Evolutionary conservation across 805 yeast species (phyloP).

Genomic region (Torulaspora quercuum): DNA sequence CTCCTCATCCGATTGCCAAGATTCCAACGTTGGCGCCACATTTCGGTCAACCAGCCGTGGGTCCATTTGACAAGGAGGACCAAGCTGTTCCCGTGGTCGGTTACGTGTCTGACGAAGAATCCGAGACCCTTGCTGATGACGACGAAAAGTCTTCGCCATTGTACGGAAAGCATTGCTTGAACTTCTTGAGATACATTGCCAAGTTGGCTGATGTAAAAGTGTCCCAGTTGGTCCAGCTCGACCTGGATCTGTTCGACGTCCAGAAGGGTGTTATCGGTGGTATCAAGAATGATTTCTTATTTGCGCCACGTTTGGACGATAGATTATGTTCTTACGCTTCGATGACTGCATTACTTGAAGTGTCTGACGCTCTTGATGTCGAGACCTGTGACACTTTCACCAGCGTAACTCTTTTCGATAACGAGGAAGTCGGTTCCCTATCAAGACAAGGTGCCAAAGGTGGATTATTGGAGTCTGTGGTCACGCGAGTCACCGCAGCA

Average conservation of each 20-base stretch:
- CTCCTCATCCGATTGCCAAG: slow-evolving; percentile 70
- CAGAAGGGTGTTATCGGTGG: slow-evolving; percentile 81
- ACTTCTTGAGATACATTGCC: slow-evolving; percentile 66
- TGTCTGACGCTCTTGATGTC: slow-evolving; percentile 42
- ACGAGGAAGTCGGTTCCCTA: slow-evolving; percentile 81
- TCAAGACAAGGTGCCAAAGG: slow-evolving; percentile 82
- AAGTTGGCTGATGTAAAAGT: slow-evolving; percentile 56
- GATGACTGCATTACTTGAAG: slow-evolving; percentile 52
- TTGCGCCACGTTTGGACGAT: slow-evolving; percentile 83
- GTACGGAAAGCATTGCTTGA: slow-evolving; percentile 63
- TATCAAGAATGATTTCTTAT: slow-evolving; percentile 67
- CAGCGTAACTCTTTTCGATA: slow-evolving; percentile 65
- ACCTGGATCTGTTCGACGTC: slow-evolving; percentile 75
- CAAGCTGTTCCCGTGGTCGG: slow-evolving; percentile 78
- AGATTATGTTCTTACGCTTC: slow-evolving; percentile 79
- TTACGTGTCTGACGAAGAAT: slow-evolving; percentile 39
- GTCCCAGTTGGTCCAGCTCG: slow-evolving; percentile 62
- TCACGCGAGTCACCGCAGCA: slow-evolving; percentile 50
- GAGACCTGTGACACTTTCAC: slow-evolving; percentile 44
- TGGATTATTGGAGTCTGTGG: slow-evolving; percentile 62
- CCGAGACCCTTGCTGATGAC: slow-evolving; percentile 41
- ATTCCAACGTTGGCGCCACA: slow-evolving; percentile 86
- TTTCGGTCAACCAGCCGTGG: slow-evolving; percentile 65
- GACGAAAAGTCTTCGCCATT: slow-evolving; percentile 63
- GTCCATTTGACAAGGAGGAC: slow-evolving; percentile 74